phyloP scores from a whole-genome alignment of 352 stramenopile species.

The Thraustochytrium striatum region DNA sequence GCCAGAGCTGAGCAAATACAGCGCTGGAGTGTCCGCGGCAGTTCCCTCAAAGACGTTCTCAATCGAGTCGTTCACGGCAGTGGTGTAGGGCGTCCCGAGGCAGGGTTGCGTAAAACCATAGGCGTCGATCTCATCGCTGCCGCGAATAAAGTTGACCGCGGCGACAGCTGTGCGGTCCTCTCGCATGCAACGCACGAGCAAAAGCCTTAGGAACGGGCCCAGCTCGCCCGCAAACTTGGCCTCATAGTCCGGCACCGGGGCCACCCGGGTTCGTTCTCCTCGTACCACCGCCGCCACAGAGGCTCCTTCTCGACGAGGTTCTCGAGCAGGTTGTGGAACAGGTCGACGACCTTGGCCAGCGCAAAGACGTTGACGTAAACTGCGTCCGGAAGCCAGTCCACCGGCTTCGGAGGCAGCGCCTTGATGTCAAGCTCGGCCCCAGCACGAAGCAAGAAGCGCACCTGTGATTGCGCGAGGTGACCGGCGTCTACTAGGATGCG shows the following conservation, averaged over 20 bases:
- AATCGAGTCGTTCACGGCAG: constrained; percentile 92
- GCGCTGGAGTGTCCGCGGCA: constrained; percentile 88
- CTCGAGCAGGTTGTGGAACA: constrained; percentile 89
- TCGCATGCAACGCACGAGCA: constrained; percentile 89
- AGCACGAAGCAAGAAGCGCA: constrained; percentile 89
- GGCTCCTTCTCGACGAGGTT: constrained; percentile 92
- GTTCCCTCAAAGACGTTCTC: constrained; percentile 95
- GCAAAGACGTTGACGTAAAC: constrained; percentile 96
- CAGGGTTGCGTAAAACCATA: constrained; percentile 3
- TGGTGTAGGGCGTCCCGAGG: constrained; percentile 4
- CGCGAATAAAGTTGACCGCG: constrained; percentile 94
- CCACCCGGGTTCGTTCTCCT: constrained; percentile 94
- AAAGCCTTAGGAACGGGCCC: constrained; percentile 87
- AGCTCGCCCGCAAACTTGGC: constrained; percentile 61
- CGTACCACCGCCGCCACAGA: constrained; percentile 95
- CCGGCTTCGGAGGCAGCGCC: constrained; percentile 88
- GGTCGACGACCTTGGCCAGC: constrained; percentile 87
- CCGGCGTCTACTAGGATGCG: constrained; percentile 93
- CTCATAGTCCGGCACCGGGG: constrained; percentile 54
- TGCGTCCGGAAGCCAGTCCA: constrained; percentile 94
- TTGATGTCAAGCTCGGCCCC: constrained; percentile 95
- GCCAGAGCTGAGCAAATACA: constrained; percentile 94
- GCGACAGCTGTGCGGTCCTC: constrained; percentile 95
- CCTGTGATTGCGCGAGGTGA: constrained; percentile 82
- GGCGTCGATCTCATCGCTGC: constrained; percentile 90